Percentiles rank a stretch among this genome's conserved stretches.
Conservation (phyloP, 306 rosid genomes). For the Gillenia trifoliata region DNA sequence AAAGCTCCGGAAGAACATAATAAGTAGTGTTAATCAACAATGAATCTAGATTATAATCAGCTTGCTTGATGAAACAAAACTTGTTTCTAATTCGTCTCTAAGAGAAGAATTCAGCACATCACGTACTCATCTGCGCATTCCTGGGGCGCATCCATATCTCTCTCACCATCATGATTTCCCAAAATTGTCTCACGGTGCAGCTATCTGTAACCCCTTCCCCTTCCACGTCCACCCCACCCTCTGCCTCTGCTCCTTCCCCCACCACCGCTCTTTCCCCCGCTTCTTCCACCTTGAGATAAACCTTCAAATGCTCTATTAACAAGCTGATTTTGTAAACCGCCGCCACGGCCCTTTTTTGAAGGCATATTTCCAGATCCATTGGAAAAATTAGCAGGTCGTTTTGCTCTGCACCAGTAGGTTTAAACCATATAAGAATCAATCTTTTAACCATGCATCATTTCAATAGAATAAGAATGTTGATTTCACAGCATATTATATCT, state of each 20-base stretch:
- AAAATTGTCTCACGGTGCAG: slow-evolving; percentile 13
- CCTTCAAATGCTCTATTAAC: slow-evolving; percentile 87
- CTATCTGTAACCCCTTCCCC: slow-evolving; percentile 67
- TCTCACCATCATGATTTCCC: slow-evolving; percentile 2
- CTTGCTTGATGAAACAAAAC: slow-evolving; percentile 39
- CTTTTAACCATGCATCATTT: not conserved
- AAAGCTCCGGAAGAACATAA: slow-evolving; percentile 11
- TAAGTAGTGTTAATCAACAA: slow-evolving; percentile 14
- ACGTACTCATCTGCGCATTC: slow-evolving; percentile 28
- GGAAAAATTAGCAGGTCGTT: slow-evolving; percentile 56
- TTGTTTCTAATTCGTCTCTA: slow-evolving; percentile 35
- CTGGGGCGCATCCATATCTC: slow-evolving; percentile 15
- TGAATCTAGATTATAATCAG: slow-evolving; percentile 22
- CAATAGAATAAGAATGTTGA: not conserved
- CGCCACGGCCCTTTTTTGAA: slow-evolving; percentile 79
- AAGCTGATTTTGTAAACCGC: slow-evolving; percentile 70
- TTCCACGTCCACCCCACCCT: slow-evolving; percentile 75
- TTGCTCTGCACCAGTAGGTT: slow-evolving; percentile 43
- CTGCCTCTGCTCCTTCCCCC: slow-evolving; percentile 52
- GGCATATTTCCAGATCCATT: slow-evolving; percentile 55
- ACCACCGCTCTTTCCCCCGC: slow-evolving; percentile 34
- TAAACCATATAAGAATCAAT: not conserved
- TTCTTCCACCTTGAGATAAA: slow-evolving; percentile 66
- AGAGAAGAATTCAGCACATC: slow-evolving; percentile 40
- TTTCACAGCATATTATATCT: not conserved